A percentile compares a stretch with the other conserved stretches of the same genome.
phyloP scores from a whole-genome alignment of 768 basidiomycete species.

The Pisolithus orientalis region DNA sequence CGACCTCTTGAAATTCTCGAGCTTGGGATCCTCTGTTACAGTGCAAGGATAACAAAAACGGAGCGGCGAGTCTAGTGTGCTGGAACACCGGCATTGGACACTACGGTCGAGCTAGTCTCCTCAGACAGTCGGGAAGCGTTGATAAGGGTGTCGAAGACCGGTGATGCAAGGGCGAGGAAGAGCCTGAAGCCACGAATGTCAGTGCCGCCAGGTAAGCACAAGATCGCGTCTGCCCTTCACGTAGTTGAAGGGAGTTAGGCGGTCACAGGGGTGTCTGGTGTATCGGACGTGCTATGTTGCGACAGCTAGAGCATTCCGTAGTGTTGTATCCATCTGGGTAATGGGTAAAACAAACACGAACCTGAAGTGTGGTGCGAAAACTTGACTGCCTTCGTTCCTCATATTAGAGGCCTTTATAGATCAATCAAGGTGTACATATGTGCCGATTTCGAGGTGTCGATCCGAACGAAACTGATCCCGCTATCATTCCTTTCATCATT shows the following conservation, averaged over 20 bases:
- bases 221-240: constrained; percentile 15
- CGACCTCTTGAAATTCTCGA: constrained; percentile 2
- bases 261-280: too few relatives aligned
- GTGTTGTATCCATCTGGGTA: too few relatives aligned
- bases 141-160: constrained; percentile 29
- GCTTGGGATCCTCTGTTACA: constrained; percentile 9
- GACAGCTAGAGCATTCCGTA: not conserved
- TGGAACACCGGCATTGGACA: constrained; percentile 10
- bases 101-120: constrained; percentile 1
- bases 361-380: too few relatives aligned
- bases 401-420: too few relatives aligned
- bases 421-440: too few relatives aligned
- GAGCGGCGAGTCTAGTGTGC: constrained; percentile 19
- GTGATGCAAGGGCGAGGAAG: constrained; percentile 29
- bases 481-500: too few relatives aligned
- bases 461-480: too few relatives aligned
- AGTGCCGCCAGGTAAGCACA: constrained; percentile 21
- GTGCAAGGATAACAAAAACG: constrained; percentile 24
- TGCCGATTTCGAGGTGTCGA: too few relatives aligned
- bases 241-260: constrained; percentile 20
- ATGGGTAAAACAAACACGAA: too few relatives aligned
- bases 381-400: too few relatives aligned
- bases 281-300: too few relatives aligned
- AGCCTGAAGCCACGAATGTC: constrained; percentile 28
- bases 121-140: constrained; percentile 17